A percentile compares a stretch with the other conserved stretches of the same genome.
These are phyloP conservation scores for Prunus persica DNA, from an alignment of 306 rosid genomes.

Conservation along the genomic window Prunus_persica_NCBIv2 NC_034010.1:22898001-22898500, in stretches of 20 bases:
- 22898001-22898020: background rate
- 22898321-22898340: conserved; percentile 16
- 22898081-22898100: background rate
- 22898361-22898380: conserved; percentile 82
- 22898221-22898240: background rate
- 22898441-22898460: conserved; percentile 71
- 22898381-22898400: conserved; percentile 80
- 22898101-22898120: background rate
- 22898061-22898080: background rate
- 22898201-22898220: background rate
- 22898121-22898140: background rate
- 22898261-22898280: background rate
- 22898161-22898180: conserved; percentile 4
- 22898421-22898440: conserved; percentile 84
- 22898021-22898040: background rate
- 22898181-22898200: background rate
- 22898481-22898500: conserved; percentile 79
- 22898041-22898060: background rate
- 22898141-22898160: background rate
- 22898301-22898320: background rate
- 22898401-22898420: conserved; percentile 75
- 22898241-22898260: background rate
- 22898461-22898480: conserved; percentile 57
- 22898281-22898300: background rate
- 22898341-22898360: conserved; percentile 86